A percentile compares a stretch with the other conserved stretches of the same genome.
These are phyloP conservation scores for Boletus tylopilopsis DNA, from an alignment of 768 basidiomycete genomes.

Conservation along the genomic window DNA sequence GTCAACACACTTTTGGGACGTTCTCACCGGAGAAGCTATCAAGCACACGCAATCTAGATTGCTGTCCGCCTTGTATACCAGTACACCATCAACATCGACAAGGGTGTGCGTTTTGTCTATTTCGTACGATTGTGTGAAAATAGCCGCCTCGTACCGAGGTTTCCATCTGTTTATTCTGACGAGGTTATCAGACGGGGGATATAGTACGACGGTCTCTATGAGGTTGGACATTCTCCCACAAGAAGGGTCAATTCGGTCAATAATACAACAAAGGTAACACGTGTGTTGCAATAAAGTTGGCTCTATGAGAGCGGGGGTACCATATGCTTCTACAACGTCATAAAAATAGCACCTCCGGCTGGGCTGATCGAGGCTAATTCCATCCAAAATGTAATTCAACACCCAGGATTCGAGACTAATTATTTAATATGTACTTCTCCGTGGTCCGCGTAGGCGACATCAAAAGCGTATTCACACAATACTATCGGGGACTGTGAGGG, in stretches of 20 bases:
- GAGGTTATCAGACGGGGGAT: background rate
- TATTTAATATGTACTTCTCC: background rate
- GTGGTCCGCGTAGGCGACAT: background rate
- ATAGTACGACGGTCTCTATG: too few species aligned
- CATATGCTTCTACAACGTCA: background rate
- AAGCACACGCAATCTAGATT: too few species aligned
- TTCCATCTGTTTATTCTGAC: too few species aligned
- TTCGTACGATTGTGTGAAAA: too few species aligned
- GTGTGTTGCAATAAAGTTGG: background rate
- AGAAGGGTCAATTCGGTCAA: background rate
- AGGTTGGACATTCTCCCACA: too few species aligned
- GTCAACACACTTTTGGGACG: too few species aligned
- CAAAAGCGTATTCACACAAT: too few species aligned
- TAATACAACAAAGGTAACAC: background rate
- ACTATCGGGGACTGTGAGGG: background rate
- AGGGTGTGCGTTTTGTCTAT: too few species aligned
- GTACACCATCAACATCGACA: too few species aligned
- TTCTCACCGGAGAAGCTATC: too few species aligned
- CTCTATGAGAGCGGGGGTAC: background rate
- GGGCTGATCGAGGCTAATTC: constrained; percentile 6
- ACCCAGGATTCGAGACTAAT: background rate
- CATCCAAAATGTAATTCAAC: background rate
- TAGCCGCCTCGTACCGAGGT: too few species aligned
- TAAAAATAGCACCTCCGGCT: background rate
- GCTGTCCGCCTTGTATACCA: too few species aligned